Percentiles rank a stretch among this genome's conserved stretches.
Conservation (phyloP, 768 basidiomycete species). For the Boletus sp. region DNA sequence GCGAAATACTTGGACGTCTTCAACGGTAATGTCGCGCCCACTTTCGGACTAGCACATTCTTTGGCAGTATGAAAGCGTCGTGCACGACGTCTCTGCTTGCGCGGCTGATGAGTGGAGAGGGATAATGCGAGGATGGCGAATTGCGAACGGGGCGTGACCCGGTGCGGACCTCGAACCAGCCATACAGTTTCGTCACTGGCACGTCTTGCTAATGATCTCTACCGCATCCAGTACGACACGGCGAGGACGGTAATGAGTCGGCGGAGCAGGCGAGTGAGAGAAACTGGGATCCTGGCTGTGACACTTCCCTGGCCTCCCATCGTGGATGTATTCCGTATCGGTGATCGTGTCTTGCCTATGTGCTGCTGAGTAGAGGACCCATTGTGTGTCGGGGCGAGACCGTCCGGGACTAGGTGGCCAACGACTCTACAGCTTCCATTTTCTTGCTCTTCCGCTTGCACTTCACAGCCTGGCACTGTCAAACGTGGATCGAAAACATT, state of each 20-base stretch:
- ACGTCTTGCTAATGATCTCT: conserved; percentile 16
- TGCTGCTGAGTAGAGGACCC: neutral
- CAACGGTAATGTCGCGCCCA: neutral
- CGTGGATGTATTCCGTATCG: neutral
- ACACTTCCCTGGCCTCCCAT: neutral
- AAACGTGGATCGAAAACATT: neutral
- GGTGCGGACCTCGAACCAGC: too few species aligned
- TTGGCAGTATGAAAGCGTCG: neutral
- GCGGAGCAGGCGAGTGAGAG: neutral
- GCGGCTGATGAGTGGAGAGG: conserved; percentile 4
- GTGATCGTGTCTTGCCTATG: neutral
- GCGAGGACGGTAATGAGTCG: neutral
- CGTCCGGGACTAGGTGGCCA: neutral
- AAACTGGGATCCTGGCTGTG: neutral
- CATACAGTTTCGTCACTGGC: too few species aligned
- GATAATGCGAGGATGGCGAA: neutral
- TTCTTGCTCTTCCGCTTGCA: neutral
- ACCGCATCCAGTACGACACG: conserved; percentile 19
- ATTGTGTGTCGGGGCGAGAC: neutral
- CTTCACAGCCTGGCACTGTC: neutral
- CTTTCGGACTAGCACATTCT: neutral
- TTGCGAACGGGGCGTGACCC: neutral
- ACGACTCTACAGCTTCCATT: neutral
- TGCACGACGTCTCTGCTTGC: neutral
- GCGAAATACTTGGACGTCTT: conserved; percentile 26